Conservation (phyloP, 768 basidiomycete genomes). For the Suillus discolor region DNA sequence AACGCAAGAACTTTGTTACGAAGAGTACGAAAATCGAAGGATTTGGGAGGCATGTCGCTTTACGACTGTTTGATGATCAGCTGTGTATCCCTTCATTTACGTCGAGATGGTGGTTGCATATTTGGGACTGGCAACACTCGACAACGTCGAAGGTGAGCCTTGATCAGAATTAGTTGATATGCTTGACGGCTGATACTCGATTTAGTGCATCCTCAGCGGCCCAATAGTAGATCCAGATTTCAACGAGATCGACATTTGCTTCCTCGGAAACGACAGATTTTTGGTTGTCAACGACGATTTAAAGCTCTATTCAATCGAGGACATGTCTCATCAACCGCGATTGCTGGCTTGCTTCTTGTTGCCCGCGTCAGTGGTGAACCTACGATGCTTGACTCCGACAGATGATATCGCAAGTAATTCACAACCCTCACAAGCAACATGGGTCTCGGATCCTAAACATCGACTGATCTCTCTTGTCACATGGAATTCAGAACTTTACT, state of each 20-base stretch:
- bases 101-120: background rate
- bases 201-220: background rate
- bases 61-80: background rate
- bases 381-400: background rate
- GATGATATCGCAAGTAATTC: background rate
- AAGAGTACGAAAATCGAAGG: background rate
- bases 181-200: background rate
- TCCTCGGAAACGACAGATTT: background rate
- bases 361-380: background rate
- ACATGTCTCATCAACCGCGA: background rate
- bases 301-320: background rate
- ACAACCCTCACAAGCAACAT: background rate
- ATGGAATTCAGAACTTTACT: background rate
- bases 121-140: conserved; percentile 3
- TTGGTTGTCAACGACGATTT: background rate
- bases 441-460: background rate
- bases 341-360: background rate
- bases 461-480: background rate
- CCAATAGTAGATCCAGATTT: background rate
- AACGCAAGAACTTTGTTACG: background rate
- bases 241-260: background rate
- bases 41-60: background rate
- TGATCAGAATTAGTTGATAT: background rate
- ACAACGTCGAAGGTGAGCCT: background rate
- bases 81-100: no score